Evolutionary conservation across 2,329 filamentous ascomycete genomes (phyloP), one percentile per base, ranked within the genome.

Genomic region (Cercospora berteroae): DNA sequence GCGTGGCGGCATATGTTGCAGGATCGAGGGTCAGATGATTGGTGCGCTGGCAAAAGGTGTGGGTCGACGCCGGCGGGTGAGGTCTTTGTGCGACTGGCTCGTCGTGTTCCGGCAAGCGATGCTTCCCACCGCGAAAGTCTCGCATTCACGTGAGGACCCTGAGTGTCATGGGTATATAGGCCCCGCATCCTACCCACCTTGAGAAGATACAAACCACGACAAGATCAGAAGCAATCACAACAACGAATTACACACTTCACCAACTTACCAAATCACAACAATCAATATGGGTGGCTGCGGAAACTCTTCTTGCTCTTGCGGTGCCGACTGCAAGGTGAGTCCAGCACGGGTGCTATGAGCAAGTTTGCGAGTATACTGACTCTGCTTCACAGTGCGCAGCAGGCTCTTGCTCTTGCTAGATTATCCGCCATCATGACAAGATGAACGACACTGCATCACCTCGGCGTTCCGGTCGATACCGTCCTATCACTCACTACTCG

Each of bases 201-300:
- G 56, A 44, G 66, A 50, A 61, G 52, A 50, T 18, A 16, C 57
- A 65, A 25, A 18, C 55, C 55, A 66, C 25, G 25, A 18, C 13
- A 27, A 57, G 39, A 70, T 33, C 44, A 62, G 59, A 44, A 61
- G 10, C 56, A 63, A 25, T 29, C 23, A 50, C 44, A 12, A 50
- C 20, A 13, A 20, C 42, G 2, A 10, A 12, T 10, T 1, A 13
- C 44, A 50, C 20, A 48, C 58, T 13, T 18, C 16, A 57, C 52
- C 52, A 57, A 57, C 12, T 16, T 29, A 57, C 13, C 52, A 57
- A 29, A 18, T 29, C 48, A 63, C 67, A 59, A 67, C 65, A 62
- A 66, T 67, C 72, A 75, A 65, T 62, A 77, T 77, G 75, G 74
- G 72, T 66, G 75, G 75, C 74, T 77, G 75, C 68, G 75, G 75